A percentile compares a stretch with the other conserved stretches of the same genome.
These are phyloP conservation scores for Puya raimondii DNA, from an alignment of 176 grass and related monocot species.

Conservation along the genomic window DNA sequence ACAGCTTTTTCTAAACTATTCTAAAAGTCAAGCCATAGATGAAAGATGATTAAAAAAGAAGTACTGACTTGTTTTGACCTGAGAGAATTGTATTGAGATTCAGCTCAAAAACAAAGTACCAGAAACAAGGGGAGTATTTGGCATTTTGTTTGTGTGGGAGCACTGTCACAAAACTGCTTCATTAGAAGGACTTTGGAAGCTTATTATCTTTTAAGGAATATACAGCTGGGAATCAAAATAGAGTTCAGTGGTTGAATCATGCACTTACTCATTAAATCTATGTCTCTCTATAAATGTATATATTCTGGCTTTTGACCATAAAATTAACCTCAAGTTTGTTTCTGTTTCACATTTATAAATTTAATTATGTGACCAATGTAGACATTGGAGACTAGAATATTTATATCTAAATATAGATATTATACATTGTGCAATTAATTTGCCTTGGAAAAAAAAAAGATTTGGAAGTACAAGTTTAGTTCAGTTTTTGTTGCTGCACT, in stretches of 20 bases:
- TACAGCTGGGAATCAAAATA: constrained; percentile 1
- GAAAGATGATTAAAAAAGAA: too few species aligned
- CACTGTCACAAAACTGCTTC: not conserved
- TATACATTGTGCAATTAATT: not conserved
- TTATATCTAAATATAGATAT: not conserved
- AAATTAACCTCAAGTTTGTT: not conserved
- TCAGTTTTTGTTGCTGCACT: not conserved
- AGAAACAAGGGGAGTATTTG: not conserved
- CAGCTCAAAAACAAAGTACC: not conserved
- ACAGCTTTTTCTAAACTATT: too few species aligned
- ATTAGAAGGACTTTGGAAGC: not conserved
- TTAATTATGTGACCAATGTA: not conserved
- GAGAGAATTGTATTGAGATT: not conserved
- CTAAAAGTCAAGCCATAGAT: too few species aligned
- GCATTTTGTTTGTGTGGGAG: not conserved
- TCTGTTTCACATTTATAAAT: not conserved
- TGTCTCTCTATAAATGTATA: not conserved
- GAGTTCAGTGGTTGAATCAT: constrained; percentile 9
- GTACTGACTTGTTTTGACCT: not conserved
- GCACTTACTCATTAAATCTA: not conserved
- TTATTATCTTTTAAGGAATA: constrained; percentile 5
- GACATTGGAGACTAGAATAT: not conserved
- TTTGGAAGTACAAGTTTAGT: constrained; percentile 5
- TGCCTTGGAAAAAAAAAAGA: constrained; percentile 1
- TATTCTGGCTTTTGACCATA: not conserved